Evolutionary conservation across 352 stramenopile genomes (phyloP).

Genomic region (Phytophthora meadii): DNA sequence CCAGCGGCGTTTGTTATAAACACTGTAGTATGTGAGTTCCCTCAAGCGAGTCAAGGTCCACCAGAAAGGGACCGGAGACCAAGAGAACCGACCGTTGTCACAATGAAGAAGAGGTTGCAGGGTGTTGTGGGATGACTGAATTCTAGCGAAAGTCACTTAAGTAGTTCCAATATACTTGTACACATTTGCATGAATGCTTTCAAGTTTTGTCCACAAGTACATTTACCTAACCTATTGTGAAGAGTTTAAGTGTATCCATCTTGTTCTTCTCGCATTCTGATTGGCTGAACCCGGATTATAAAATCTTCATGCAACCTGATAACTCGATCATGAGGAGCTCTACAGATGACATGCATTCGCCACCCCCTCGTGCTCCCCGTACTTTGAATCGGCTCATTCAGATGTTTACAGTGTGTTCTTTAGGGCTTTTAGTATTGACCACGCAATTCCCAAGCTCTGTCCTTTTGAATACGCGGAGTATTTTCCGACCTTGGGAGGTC

Average conservation of each 20-base stretch:
- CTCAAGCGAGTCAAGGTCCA: conserved; percentile 5
- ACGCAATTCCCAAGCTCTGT: conserved; percentile 17
- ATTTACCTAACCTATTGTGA: background rate
- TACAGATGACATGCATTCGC: background rate
- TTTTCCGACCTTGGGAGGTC: conserved; percentile 1
- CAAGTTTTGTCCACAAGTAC: conserved; percentile 1
- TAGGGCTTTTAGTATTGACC: conserved; percentile 5
- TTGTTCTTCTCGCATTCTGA: conserved; percentile 6
- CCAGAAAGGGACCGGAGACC: conserved; percentile 11
- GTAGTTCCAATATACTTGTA: conserved; percentile 14
- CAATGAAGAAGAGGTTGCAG: too few relatives aligned
- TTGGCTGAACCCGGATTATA: conserved; percentile 15
- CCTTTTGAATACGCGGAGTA: background rate
- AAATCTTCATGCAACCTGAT: conserved; percentile 16
- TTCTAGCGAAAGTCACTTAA: background rate
- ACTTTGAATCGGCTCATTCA: background rate
- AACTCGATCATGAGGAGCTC: conserved; percentile 24
- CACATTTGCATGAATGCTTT: background rate
- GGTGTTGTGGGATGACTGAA: too few relatives aligned
- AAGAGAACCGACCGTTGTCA: background rate
- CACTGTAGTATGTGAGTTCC: conserved; percentile 5
- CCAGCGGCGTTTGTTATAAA: conserved; percentile 27
- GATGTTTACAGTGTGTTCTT: conserved; percentile 7
- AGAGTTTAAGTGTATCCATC: conserved; percentile 18
- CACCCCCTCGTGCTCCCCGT: background rate